Evolutionary conservation across 1,139 yeast species (phyloP), one percentile per base, ranked within the genome.

Genomic region (Pichia sp.): DNA sequence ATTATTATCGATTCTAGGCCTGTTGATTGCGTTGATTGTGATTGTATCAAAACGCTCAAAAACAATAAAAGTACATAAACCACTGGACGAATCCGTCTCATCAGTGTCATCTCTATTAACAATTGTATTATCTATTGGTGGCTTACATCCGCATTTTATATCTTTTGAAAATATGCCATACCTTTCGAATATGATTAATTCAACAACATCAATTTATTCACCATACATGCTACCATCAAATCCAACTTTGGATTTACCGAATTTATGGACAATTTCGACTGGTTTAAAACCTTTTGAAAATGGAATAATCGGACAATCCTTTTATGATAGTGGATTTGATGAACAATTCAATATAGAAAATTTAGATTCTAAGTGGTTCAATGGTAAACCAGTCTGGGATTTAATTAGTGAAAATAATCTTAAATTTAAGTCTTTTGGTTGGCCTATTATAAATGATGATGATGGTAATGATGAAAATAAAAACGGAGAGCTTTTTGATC

Each of bases 141-240:
- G 96, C 14, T 87, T 90, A 68, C 96, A 90, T 65, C 97, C 97
- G 11, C 95, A 88, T 63, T 87, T 88, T 64, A 80, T 90, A n/a
- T 81, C 83, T 29, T 65, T 77, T 8, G 71, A 74, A 25, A 63
- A 76, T 43, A 90, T 96, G 0, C 97, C 98, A 0, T 72, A 81
- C 42, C 64, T 91, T 65, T 84, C 86, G 62, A 69, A 73, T 18
- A 68, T 86, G 66, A 68, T 81, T 60, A 62, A 74, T 11, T 70
- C 77, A 29, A 83, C 76, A 27, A 18, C 30, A 8, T 54, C 59
- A 1, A 80, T 77, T 58, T 87, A 87, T 6, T 81, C 95, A 4
- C 96, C 96, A 0, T 88, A 80, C 63, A 87, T 91, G 93, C 71
- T 70, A 4, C 96, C 97, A 0, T 79, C 89, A 7, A 90, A 90